phyloP scores from a whole-genome alignment of 2,329 filamentous ascomycete genomes.

The Ambrosiella xylebori region DNA sequence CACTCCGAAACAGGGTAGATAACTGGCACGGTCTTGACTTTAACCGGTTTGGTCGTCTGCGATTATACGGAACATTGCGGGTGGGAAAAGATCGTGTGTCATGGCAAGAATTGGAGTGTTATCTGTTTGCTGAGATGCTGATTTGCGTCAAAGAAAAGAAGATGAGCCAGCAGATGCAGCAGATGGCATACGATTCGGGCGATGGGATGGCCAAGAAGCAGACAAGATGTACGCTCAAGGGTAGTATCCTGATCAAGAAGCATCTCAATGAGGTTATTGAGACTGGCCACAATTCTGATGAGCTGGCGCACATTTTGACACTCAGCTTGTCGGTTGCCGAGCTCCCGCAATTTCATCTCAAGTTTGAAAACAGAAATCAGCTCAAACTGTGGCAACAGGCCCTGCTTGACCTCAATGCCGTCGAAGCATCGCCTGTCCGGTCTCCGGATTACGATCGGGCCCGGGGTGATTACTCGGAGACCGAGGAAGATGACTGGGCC shows the following conservation, averaged over 20 bases:
- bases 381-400: conserved; percentile 83
- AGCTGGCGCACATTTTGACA: conserved; percentile 54
- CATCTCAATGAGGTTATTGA: conserved; percentile 81
- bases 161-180: conserved; percentile 27
- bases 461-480: conserved; percentile 52
- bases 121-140: conserved; percentile 94
- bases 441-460: conserved; percentile 59
- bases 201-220: conserved; percentile 39
- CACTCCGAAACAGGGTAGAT: conserved; percentile 71
- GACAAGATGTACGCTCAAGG: conserved; percentile 76
- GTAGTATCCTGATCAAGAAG: conserved; percentile 95
- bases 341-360: conserved; percentile 82
- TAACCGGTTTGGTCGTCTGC: conserved; percentile 77
- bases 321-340: conserved; percentile 82
- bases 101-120: conserved; percentile 97
- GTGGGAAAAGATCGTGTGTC: conserved; percentile 93
- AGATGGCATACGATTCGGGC: conserved; percentile 45
- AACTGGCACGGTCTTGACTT: conserved; percentile 98
- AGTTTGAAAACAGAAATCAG: conserved; percentile 69
- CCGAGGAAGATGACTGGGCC: conserved; percentile 65
- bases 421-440: conserved; percentile 45
- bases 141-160: conserved; percentile 99
- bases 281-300: conserved; percentile 45
- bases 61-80: conserved; percentile 72
- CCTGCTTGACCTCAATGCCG: conserved; percentile 62